phyloP scores from a whole-genome alignment of 2,329 filamentous ascomycete species.

The Didymella lethalis region DNA sequence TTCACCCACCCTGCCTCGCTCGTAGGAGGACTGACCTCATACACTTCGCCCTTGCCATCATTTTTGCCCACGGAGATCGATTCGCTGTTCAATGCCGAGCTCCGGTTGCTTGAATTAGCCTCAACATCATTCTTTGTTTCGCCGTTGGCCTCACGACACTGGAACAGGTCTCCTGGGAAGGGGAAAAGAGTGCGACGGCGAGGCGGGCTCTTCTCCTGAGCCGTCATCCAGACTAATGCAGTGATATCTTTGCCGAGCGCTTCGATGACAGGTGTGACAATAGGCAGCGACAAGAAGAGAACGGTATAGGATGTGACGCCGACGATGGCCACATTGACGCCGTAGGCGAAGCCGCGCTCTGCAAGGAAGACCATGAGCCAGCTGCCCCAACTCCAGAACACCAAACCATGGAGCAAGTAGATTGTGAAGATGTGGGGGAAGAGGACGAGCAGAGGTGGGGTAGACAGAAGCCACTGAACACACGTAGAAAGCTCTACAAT shows the following conservation, averaged over 20 bases:
- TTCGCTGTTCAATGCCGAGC: conserved; percentile 3
- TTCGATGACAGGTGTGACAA: conserved; percentile 51
- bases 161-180: conserved; percentile 36
- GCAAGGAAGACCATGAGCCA: conserved; percentile 50
- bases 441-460: conserved; percentile 51
- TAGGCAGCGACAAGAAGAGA: conserved; percentile 45
- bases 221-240: conserved; percentile 47
- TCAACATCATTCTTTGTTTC: conserved; percentile 18
- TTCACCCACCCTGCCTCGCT: conserved; percentile 1
- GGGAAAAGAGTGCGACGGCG: conserved; percentile 45
- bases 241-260: conserved; percentile 52
- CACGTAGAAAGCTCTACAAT: conserved; percentile 47
- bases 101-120: conserved; percentile 9
- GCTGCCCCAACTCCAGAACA: conserved; percentile 56
- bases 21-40: not conserved
- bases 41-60: not conserved
- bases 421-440: conserved; percentile 61
- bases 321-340: conserved; percentile 47
- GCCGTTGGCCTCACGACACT: conserved; percentile 19
- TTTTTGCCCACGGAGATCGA: conserved; percentile 3
- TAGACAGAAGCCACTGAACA: conserved; percentile 54
- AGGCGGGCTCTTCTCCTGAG: conserved; percentile 46
- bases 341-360: conserved; percentile 41
- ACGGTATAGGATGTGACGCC: conserved; percentile 49
- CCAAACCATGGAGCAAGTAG: conserved; percentile 58